Percentiles rank a stretch among this genome's conserved stretches.
Conservation (phyloP, 345 rosid genomes). For the Anastatica hierochuntica region DNA sequence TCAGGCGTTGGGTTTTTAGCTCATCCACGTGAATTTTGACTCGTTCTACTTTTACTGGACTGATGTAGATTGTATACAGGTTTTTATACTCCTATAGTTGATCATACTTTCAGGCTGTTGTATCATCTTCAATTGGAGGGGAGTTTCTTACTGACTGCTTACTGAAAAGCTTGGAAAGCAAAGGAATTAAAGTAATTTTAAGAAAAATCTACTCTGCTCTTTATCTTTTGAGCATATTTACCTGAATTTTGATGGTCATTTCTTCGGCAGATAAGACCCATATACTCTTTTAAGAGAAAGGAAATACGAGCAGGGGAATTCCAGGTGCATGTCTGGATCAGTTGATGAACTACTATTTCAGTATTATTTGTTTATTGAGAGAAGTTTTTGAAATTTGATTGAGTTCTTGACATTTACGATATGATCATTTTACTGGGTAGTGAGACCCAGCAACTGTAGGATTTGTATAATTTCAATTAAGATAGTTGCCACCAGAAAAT, state of each 20-base stretch:
- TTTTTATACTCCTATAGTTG: not conserved
- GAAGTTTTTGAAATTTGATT: not conserved
- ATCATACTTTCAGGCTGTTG: constrained; percentile 47
- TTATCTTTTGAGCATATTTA: not conserved
- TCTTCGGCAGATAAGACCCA: constrained; percentile 76
- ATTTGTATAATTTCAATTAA: not conserved
- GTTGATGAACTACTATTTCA: constrained; percentile 7
- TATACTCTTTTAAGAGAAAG: constrained; percentile 96
- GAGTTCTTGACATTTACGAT: too few species aligned
- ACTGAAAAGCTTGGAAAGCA: constrained; percentile 94
- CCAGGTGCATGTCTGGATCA: constrained; percentile 46
- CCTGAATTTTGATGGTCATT: constrained; percentile 12
- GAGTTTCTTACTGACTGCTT: constrained; percentile 91
- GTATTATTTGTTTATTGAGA: not conserved
- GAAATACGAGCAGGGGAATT: constrained; percentile 83
- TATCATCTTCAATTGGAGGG: constrained; percentile 84
- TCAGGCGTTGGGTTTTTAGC: not conserved
- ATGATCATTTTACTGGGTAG: not conserved
- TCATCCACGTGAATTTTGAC: not conserved
- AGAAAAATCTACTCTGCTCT: not conserved
- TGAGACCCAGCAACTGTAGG: not conserved
- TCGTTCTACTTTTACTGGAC: not conserved
- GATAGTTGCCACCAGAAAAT: constrained; percentile 2
- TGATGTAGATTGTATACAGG: not conserved
- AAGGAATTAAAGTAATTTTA: constrained; percentile 66